Evolutionary conservation across 371 early-diverging fungal genomes (phyloP).

Genomic region (Vairimorpha ceranae): DNA sequence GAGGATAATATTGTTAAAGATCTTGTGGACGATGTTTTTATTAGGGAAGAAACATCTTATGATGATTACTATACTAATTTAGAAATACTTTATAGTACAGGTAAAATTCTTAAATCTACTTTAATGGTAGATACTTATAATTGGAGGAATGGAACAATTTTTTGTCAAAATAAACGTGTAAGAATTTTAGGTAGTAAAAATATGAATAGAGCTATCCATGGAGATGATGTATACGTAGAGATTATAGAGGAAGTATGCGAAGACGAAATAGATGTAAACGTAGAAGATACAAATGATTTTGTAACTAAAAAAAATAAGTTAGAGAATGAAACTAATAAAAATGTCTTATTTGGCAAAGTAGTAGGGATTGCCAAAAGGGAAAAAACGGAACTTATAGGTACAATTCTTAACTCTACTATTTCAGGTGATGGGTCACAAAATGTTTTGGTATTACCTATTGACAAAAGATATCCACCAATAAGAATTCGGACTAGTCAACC

Average conservation of each 20-base stretch:
- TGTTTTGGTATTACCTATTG: slow-evolving; percentile 42
- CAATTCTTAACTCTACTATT: slow-evolving; percentile 12
- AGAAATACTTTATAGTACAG: too few relatives aligned
- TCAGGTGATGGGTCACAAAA: slow-evolving; percentile 24
- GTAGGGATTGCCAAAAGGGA: slow-evolving; percentile 46
- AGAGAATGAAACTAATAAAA: background rate
- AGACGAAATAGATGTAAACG: slow-evolving; percentile 15
- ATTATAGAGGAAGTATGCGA: slow-evolving; percentile 8
- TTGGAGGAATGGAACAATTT: slow-evolving; percentile 31
- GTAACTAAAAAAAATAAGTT: background rate
- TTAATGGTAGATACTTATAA: slow-evolving; percentile 28
- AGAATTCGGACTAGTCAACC: slow-evolving; percentile 26
- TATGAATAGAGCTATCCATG: slow-evolving; percentile 53
- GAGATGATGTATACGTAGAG: slow-evolving; percentile 53
- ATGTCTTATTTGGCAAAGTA: slow-evolving; percentile 32
- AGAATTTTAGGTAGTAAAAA: slow-evolving; percentile 31
- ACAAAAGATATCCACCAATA: slow-evolving; percentile 43
- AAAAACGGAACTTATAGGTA: slow-evolving; percentile 22
- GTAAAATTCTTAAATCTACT: slow-evolving; percentile 13
- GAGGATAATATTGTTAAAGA: slow-evolving; percentile 2
- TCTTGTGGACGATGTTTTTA: slow-evolving; percentile 14
- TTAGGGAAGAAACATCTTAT: slow-evolving; percentile 17
- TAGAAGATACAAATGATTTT: background rate
- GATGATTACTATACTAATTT: slow-evolving; percentile 26
- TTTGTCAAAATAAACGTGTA: slow-evolving; percentile 5